Evolutionary conservation across 1,284 basidiomycete genomes (phyloP).

Genomic region (Limonomyces culmigenus): DNA sequence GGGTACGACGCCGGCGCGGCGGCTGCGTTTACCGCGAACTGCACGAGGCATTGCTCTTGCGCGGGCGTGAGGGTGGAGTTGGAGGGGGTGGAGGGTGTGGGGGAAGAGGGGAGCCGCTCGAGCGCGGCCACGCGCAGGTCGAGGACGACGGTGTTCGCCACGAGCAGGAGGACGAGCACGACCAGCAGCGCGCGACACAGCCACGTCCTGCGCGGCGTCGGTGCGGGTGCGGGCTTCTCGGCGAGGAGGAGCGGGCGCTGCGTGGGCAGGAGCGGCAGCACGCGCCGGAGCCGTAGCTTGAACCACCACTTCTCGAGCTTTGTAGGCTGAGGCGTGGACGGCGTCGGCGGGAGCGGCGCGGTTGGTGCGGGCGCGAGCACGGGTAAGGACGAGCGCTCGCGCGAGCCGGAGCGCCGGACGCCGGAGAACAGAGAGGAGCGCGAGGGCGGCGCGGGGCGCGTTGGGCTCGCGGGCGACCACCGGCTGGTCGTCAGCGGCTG

Average conservation of each 20-base stretch:
- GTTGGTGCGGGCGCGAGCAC: neutral
- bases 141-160: slow-evolving; percentile 23
- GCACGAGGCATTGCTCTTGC: slow-evolving; percentile 26
- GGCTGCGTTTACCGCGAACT: slow-evolving; percentile 30
- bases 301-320: neutral
- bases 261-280: neutral
- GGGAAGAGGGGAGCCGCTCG: slow-evolving; percentile 6
- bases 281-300: neutral
- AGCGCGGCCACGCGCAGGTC: slow-evolving; percentile 16
- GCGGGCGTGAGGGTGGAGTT: slow-evolving; percentile 18
- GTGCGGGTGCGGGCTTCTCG: neutral
- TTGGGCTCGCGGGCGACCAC: no score
- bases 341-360: neutral
- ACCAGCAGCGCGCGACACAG: neutral
- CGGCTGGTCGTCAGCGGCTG: no score
- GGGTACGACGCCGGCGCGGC: slow-evolving; percentile 25
- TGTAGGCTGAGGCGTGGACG: neutral
- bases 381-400: neutral
- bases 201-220: neutral
- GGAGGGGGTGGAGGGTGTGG: slow-evolving; percentile 10
- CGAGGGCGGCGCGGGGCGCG: neutral
- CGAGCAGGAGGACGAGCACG: slow-evolving; percentile 21
- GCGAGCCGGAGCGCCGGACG: neutral
- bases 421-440: neutral
- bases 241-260: neutral